A percentile compares a stretch with the other conserved stretches of the same genome.
Conservation (phyloP, 2,329 filamentous ascomycete genomes). For the Sporothrix pseudoabietina region DNA sequence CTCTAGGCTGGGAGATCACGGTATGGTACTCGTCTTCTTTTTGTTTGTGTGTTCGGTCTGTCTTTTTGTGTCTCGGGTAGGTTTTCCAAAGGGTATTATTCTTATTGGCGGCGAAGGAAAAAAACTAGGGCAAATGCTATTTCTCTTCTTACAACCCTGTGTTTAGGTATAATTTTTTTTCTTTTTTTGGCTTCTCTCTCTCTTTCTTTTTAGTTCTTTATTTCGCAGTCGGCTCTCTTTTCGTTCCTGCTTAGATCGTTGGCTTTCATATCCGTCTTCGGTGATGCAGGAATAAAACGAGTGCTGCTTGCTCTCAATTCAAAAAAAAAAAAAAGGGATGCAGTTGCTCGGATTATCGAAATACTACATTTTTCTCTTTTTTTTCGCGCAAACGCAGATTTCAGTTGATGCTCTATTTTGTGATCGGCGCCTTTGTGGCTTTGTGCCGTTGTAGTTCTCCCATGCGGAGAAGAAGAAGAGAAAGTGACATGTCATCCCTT, state of each 20-base stretch:
- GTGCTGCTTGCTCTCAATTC: not conserved
- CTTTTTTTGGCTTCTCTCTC: conserved; percentile 8
- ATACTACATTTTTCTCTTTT: not conserved
- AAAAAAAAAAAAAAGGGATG: not conserved
- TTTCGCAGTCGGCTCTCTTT: not conserved
- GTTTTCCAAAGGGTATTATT: conserved; percentile 22
- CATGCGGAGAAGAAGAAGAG: too few species aligned
- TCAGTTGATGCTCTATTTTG: not conserved
- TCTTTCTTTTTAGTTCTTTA: not conserved
- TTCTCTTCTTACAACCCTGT: conserved; percentile 20
- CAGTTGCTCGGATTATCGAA: not conserved
- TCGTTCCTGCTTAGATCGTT: not conserved
- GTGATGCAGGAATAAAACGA: not conserved
- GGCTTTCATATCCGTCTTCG: not conserved
- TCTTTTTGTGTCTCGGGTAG: conserved; percentile 29
- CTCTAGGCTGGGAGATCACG: conserved; percentile 14
- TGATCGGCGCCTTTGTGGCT: not conserved
- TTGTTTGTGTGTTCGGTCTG: conserved; percentile 11
- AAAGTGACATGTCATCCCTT: not conserved
- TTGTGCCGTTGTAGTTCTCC: not conserved
- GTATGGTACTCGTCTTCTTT: conserved; percentile 18
- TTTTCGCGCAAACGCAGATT: not conserved
- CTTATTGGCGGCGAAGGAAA: conserved; percentile 33
- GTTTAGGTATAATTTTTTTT: conserved; percentile 29
- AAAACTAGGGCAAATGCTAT: conserved; percentile 28